phyloP scores from a whole-genome alignment of 2,329 filamentous ascomycete genomes.

The Shiraia sp. region DNA sequence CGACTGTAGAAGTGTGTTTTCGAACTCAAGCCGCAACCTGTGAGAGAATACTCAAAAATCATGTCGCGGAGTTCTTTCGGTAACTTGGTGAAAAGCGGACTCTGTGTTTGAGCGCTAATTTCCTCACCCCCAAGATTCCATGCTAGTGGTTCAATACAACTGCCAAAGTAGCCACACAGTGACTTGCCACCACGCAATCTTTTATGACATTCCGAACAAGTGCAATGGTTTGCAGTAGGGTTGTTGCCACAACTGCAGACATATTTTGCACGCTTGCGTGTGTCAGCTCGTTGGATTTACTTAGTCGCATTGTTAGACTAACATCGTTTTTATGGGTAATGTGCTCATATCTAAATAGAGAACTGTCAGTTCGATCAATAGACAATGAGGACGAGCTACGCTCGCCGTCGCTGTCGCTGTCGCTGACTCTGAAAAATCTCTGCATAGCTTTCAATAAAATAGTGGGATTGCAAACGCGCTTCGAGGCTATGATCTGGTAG shows the following conservation, averaged over 20 bases:
- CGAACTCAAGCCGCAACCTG: too few relatives aligned
- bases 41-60: conserved; percentile 20
- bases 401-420: too few relatives aligned
- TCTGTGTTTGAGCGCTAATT: conserved; percentile 8
- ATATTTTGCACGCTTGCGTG: conserved; percentile 7
- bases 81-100: conserved; percentile 13
- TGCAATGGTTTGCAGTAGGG: conserved; percentile 1
- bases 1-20: conserved; percentile 2
- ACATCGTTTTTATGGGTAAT: too few relatives aligned
- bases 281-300: conserved; percentile 1
- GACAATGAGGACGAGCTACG: too few relatives aligned
- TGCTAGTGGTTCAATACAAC: conserved; percentile 18
- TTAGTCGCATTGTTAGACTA: too few relatives aligned
- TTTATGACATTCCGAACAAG: conserved; percentile 3
- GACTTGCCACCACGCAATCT: conserved; percentile 3
- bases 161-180: conserved; percentile 5
- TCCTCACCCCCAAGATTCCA: conserved; percentile 12
- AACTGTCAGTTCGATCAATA: too few relatives aligned
- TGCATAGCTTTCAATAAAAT: too few relatives aligned
- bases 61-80: conserved; percentile 22
- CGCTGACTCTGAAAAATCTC: too few relatives aligned
- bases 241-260: conserved; percentile 9
- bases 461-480: too few relatives aligned
- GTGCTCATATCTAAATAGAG: too few relatives aligned
- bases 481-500: too few relatives aligned